Base-by-base conservation (phyloP, 1,139 yeast genomes). In the Candida glucosophila region DNA sequence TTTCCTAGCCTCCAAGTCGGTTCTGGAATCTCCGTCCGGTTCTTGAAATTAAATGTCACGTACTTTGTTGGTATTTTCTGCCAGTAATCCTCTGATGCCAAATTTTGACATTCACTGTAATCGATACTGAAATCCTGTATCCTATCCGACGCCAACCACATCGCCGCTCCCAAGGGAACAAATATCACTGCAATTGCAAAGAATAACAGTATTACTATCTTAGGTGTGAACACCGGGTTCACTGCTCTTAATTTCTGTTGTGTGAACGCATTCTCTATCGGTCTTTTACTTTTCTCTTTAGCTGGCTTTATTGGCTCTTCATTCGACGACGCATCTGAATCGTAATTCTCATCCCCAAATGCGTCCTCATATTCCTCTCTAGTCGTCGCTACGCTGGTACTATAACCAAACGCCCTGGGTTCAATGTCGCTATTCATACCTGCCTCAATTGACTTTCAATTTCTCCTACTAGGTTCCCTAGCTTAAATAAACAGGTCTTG, bases 81-180 rank as follows among this genome's bases (percentile, higher is more conserved):
- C 62, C 72, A 80, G 34, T 52, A 43, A 31, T 67, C 65, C 1
- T 52, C 34, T 15, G 65, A 61, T 2, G 95, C 95, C 29, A 58
- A 42, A 7, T 44, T 43, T 34, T 67, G 71, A 60, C 98, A 90
- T 31, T 76, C 73, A 14, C 86, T 68, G 52, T 90, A 90, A 42
- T 85, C 92, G 32, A 90, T 78, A 11, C 71, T 68, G 22, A 90
- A 45, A 43, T 90, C 95, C 49, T 86, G 80, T 4, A 85, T 79
- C 35, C 64, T 60, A 33, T 71, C 61, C n/a, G 90, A 70, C 4
- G 95, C 92, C 35, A 77, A 77, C 52, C 90, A 66, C 74, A 90
- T 75, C 33, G 81, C 88, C 1, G 88, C 97, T 17, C 98, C 98
- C 23, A 90, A 65, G 6, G 96, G 94, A 10, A 88, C 82, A 46